Base-by-base conservation (phyloP, 768 basidiomycete species). In the Tylopilus sp. region DNA sequence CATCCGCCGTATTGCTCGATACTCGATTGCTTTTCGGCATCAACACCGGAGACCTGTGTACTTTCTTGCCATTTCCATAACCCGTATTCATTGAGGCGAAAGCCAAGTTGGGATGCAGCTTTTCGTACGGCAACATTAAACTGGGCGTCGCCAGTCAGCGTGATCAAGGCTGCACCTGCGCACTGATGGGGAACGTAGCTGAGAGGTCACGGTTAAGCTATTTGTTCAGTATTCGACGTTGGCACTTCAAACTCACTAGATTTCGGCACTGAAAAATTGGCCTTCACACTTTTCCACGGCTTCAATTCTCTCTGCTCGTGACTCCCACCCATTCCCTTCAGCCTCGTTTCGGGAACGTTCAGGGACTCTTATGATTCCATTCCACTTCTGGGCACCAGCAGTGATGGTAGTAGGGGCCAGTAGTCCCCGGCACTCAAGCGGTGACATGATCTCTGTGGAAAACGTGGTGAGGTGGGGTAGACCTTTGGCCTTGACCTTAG, bases 71-170 rank as follows among this genome's bases (percentile, higher is more conserved):
- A 85, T 44, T 67, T 71, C 86, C 86, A 88, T 4, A 88, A 68
- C 12, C 86, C 86, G 55, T 73, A 79, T 56, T 83, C 81, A 56
- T 84, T 78, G 25, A 88, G 71, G 30, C 75, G 69, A 59, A 85
- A 57, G 15, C 77, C 79, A 3, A 72, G 58, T 40, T 67, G 69
- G 6, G 58, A 47, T 0, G 86, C 86, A 35, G 70, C 68, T 20
- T 56, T 61, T 28, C 72, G 71, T 2, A 80, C 52, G 38, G 75
- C 67, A 44, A 69, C 66, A 38, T 69, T 65, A 60, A 85, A 83
- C 22, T 73, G 71, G 0, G 43, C 38, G 59, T 85, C 82, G 9
- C 85, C 86, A 2, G 85, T 88, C 20, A 79, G 58, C 12, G 71
- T 57, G 30, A 88, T 67, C 23, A 79, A 66, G 0, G 80, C 79